Conservation (phyloP, 345 rosid species). For the Eucalyptus paniculata region DNA sequence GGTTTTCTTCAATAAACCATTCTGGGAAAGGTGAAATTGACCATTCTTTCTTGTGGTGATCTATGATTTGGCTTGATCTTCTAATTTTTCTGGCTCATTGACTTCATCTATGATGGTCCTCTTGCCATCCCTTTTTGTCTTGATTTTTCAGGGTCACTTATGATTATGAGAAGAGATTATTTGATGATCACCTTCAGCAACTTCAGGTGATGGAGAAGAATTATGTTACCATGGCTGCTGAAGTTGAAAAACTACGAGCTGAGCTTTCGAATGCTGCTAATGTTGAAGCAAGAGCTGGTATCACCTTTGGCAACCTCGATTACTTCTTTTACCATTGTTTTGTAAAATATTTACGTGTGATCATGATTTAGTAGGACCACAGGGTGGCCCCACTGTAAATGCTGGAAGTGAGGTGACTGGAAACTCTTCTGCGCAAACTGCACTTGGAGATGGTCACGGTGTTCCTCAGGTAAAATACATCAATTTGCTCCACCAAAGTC, state of each 20-base stretch:
- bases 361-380: conserved; percentile 34
- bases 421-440: conserved; percentile 30
- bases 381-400: conserved; percentile 36
- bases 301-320: neutral
- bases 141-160: conserved; percentile 48
- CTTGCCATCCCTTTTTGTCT: neutral
- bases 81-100: neutral
- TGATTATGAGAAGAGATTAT: conserved; percentile 81
- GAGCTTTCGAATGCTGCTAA: conserved; percentile 49
- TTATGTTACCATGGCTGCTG: conserved; percentile 76
- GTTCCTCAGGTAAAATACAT: conserved; percentile 36
- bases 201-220: conserved; percentile 91
- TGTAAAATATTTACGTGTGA: neutral
- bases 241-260: conserved; percentile 88
- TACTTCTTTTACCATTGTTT: neutral
- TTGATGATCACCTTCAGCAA: conserved; percentile 84
- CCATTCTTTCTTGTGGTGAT: neutral
- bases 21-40: neutral
- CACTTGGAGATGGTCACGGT: conserved; percentile 42
- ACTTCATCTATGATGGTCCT: neutral
- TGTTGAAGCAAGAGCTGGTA: conserved; percentile 56
- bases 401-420: conserved; percentile 44
- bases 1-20: neutral
- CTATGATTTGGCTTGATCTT: neutral
- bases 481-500: neutral